A percentile compares a stretch with the other conserved stretches of the same genome.
phyloP scores from a whole-genome alignment of 2,329 filamentous ascomycete species.

The Hypoxylon rubiginosum region DNA sequence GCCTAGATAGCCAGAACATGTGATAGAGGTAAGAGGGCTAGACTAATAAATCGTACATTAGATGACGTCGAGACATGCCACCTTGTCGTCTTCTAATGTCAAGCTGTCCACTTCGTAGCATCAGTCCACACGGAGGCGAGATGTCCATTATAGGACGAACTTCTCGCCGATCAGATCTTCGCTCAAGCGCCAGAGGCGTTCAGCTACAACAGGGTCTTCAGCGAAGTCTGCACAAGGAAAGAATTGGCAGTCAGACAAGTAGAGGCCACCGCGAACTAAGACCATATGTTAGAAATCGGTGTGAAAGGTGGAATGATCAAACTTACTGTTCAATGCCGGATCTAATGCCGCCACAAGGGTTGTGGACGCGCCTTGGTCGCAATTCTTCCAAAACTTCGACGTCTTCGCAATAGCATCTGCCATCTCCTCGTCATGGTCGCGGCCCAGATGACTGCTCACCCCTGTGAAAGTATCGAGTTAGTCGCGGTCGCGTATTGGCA shows the following conservation, averaged over 20 bases:
- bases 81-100: background rate
- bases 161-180: constrained; percentile 57
- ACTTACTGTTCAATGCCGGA: constrained; percentile 50
- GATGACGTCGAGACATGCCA: constrained; percentile 5
- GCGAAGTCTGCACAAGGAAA: constrained; percentile 47
- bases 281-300: constrained; percentile 5
- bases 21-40: background rate
- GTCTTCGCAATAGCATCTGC: constrained; percentile 47
- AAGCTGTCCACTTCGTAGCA: background rate
- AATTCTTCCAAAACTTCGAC: constrained; percentile 51
- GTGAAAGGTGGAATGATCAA: background rate
- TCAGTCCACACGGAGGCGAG: background rate
- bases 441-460: constrained; percentile 53
- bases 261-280: constrained; percentile 52
- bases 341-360: constrained; percentile 55
- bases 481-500: background rate
- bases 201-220: constrained; percentile 51
- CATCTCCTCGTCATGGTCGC: constrained; percentile 54
- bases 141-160: constrained; percentile 47
- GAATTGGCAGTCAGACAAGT: constrained; percentile 57
- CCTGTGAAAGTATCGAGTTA: constrained; percentile 40
- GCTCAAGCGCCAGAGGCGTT: constrained; percentile 58
- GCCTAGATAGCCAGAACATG: constrained; percentile 21
- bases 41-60: background rate
- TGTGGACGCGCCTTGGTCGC: constrained; percentile 53